Base-by-base conservation (phyloP, 2,329 filamentous ascomycete genomes). In the Diaporthe ilicicola region DNA sequence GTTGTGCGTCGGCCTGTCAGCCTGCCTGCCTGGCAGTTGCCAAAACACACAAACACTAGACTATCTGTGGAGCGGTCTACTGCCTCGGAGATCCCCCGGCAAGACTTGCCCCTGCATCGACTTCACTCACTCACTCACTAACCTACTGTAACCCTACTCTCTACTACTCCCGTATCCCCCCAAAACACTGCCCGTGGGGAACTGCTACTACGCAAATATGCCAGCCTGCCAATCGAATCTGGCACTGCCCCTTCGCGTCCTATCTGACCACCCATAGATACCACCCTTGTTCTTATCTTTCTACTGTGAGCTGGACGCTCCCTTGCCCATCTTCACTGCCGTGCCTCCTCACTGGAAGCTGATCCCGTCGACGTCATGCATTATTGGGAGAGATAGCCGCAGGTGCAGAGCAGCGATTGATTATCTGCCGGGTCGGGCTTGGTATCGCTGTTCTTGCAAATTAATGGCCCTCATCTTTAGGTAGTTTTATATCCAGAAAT, bases 251-350 rank as follows among this genome's bases (percentile, higher is more conserved):
- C 51, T 34, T 24, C 8, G 39, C 32, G 24, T 19, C 24, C 22
- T 50, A 46, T 44, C 64, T 32, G 34, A 29, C 27, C 50, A 50
- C 53, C 13, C 53, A 19, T 24, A 15, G 17, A 34, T 34, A 34
- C 32, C 32, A 4, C 29, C 32, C 50, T 39, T n/a, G 37, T n/a
- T 29, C 65, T 59, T 68, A 68, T 68, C 66, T 67, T 6, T 55
- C n/a, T 50, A 13, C 59, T 19, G 13, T 13, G 44, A 17, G 32
- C 19, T 64, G n/a, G 59, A 27, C 48, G 3, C 46, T 37, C 17
- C 29, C 22, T 68, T 68, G 27, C 37, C 64, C 50, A 10, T 24
- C 37, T 67, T 32, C 17, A 50, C 32, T 53, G 51, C 51, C 65
- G 29, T 56, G 13, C 29, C 51, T 56, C 65, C 51, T 67, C 51